A percentile compares a stretch with the other conserved stretches of the same genome.
Evolutionary conservation across 2,329 filamentous ascomycete genomes (phyloP).

Genomic region (Verticillium dahliae): DNA sequence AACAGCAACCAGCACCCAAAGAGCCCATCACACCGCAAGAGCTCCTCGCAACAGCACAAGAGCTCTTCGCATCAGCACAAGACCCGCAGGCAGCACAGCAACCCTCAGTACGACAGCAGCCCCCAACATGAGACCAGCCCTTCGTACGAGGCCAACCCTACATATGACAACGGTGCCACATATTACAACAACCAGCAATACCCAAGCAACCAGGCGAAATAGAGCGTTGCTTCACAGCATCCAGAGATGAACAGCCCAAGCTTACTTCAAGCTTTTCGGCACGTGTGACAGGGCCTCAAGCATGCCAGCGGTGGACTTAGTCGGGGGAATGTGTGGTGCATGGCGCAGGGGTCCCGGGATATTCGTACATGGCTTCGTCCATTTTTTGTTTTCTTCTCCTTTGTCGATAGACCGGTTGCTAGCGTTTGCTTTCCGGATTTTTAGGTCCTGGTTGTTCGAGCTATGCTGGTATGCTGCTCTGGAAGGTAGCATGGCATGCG

Average conservation of each 20-base stretch:
- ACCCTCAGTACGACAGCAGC: background rate
- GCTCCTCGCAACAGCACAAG: no score
- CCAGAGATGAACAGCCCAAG: no score
- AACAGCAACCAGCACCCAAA: no score
- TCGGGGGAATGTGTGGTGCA: background rate
- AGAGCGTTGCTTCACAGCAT: background rate
- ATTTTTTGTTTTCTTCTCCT: background rate
- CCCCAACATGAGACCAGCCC: background rate
- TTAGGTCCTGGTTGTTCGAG: background rate
- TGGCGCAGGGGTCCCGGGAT: background rate
- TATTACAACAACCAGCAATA: background rate
- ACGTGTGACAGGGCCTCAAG: background rate
- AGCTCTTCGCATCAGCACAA: no score
- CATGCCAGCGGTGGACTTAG: background rate
- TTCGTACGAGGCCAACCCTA: background rate
- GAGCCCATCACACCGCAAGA: no score
- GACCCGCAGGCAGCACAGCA: no score
- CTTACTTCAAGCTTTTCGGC: background rate
- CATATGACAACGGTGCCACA: background rate
- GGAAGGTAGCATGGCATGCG: background rate
- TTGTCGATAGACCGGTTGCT: background rate
- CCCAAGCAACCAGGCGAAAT: background rate
- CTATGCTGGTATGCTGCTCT: background rate
- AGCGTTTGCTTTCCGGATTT: background rate
- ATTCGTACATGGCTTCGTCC: background rate